phyloP scores from a whole-genome alignment of 306 rosid genomes.

The Arachis hypogaea region DNA sequence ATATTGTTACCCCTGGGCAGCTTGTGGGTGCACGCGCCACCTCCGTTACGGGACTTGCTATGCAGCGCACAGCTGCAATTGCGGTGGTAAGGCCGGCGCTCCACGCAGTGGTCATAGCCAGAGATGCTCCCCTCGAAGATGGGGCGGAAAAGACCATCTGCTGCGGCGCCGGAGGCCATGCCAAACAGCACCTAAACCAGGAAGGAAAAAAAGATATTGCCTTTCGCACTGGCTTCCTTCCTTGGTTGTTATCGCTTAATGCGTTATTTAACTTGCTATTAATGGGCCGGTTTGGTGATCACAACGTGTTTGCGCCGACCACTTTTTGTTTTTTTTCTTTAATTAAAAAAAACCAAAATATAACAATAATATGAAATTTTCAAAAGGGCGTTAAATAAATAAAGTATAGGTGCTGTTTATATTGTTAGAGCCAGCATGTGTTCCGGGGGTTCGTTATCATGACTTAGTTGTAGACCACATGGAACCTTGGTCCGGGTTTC shows the following conservation, averaged over 20 bases:
- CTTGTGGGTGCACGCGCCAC: conserved; percentile 8
- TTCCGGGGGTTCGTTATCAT: too few species aligned
- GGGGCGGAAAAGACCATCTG: conserved; percentile 52
- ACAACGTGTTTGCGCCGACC: conserved; percentile 13
- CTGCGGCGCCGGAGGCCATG: conserved; percentile 50
- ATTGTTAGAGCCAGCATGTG: too few species aligned
- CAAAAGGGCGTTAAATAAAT: too few species aligned
- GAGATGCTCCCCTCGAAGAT: conserved; percentile 60
- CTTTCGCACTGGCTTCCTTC: background rate
- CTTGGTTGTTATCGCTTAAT: background rate
- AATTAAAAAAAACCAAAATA: too few species aligned
- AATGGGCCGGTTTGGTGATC: background rate
- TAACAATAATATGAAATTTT: too few species aligned
- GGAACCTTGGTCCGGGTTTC: too few species aligned
- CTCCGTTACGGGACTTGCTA: conserved; percentile 18
- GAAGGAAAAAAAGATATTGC: background rate
- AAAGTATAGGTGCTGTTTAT: too few species aligned
- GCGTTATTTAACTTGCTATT: background rate
- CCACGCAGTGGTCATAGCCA: conserved; percentile 46
- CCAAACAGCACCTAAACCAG: background rate
- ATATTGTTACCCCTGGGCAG: conserved; percentile 29
- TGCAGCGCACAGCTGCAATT: conserved; percentile 52
- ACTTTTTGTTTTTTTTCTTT: background rate
- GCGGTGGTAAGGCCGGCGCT: conserved; percentile 72
- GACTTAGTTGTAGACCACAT: too few species aligned